Evolutionary conservation across 2,329 filamentous ascomycete genomes (phyloP), one percentile per base, ranked within the genome.

Genomic region (Fusarium keratoplasticum): DNA sequence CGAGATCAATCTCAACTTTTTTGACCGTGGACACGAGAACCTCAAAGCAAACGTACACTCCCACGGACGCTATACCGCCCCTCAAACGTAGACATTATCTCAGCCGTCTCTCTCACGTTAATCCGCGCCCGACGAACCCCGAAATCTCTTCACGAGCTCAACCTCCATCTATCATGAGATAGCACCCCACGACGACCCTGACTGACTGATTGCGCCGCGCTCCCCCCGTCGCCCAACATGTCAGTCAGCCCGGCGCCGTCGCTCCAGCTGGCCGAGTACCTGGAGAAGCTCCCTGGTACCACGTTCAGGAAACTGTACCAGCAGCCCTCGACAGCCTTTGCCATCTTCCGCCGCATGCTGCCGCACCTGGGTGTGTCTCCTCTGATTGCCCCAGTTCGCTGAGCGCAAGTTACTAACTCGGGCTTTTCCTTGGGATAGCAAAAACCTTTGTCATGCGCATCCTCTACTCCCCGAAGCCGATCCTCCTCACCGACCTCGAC

Each of bases 391-490:
- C 38, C 47, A 38, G 20, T 7, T n/a, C n/a, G 27, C 22, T 54
- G 20, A 33, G 31, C 44, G n/a, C 47, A 55, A n/a, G 16, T 29
- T 5, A 38, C 71, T 73, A 64, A 73, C 44, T 6, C 20, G 22
- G 36, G 25, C 38, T 50, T 20, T 10, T 13, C 38, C 10, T 14
- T 47, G 10, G 42, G 22, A 47, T 27, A 94, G 96, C 96, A 77
- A 98, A 99, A 88, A 95, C 92, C 18, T 93, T 99, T 79, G 96
- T 99, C 70, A 98, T 98, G 93, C 94, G 94, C 42, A 91, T 99
- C 79, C 91, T 99, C 5, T 99, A 98, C 85, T 93, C 97, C 86
- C 94, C 94, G 44, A 88, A 89, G 13, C 94, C 96, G 0, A 90
- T 98, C 73, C 89, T 91, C 3, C 89, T 94, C n/a, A 86, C 90